phyloP scores from a whole-genome alignment of 176 grass and related monocot genomes.

The Phoenix dactylifera region DNA sequence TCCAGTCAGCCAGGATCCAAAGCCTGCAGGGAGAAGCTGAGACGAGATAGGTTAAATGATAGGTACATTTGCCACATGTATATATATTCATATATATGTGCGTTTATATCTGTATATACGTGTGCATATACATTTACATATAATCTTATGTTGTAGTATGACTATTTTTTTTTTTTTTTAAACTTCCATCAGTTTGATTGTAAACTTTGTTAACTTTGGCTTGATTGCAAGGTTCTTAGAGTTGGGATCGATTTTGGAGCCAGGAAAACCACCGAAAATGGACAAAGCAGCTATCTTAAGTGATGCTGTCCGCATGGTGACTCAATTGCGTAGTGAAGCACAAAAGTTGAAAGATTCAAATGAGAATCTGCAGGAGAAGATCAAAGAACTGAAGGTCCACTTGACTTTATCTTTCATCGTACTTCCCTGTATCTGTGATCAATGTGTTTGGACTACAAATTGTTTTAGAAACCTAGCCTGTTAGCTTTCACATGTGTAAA shows the following conservation, averaged over 20 bases:
- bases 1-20: conserved; percentile 58
- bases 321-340: conserved; percentile 64
- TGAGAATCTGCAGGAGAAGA: conserved; percentile 85
- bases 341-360: conserved; percentile 86
- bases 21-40: conserved; percentile 90
- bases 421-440: not conserved
- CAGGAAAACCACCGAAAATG: conserved; percentile 83
- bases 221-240: conserved; percentile 62
- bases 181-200: too few species aligned
- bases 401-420: conserved; percentile 6
- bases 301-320: conserved; percentile 65
- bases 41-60: conserved; percentile 88
- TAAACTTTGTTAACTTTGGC: too few species aligned
- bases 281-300: conserved; percentile 89
- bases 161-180: too few species aligned
- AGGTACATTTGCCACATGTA: conserved; percentile 25
- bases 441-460: not conserved
- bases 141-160: too few species aligned
- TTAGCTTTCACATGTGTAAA: too few species aligned
- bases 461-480: too few species aligned
- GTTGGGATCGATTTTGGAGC: conserved; percentile 71
- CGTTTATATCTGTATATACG: too few species aligned
- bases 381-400: conserved; percentile 95
- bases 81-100: too few species aligned
- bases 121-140: too few species aligned